A percentile compares a stretch with the other conserved stretches of the same genome.
Evolutionary conservation across 2,329 filamentous ascomycete genomes (phyloP).

Genomic region (Incumbomyces delicatus): DNA sequence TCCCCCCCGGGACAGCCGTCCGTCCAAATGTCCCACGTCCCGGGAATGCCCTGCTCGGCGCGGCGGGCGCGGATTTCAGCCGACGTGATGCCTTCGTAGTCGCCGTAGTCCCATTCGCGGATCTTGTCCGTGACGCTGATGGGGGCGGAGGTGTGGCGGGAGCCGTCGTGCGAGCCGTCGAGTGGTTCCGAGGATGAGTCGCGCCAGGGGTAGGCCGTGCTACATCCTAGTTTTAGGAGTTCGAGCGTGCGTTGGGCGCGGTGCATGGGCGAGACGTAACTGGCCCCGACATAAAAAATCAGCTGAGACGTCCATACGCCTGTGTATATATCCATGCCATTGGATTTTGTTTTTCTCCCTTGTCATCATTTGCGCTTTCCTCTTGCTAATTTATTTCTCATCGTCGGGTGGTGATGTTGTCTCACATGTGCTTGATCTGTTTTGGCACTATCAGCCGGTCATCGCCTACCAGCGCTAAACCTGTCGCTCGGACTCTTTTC

Average conservation of each 20-base stretch:
- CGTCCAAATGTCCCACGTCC: conserved; percentile 76
- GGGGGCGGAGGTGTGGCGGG: conserved; percentile 45
- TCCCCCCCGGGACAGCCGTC: conserved; percentile 81
- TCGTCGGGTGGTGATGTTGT: conserved; percentile 24
- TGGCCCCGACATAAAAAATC: conserved; percentile 25
- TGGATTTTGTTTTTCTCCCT: too few relatives aligned
- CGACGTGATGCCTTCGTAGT: conserved; percentile 73
- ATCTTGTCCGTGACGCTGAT: conserved; percentile 63
- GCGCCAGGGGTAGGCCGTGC: conserved; percentile 61
- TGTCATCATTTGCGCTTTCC: too few relatives aligned
- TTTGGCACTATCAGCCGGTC: conserved; percentile 76
- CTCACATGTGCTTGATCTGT: conserved; percentile 73
- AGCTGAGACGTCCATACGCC: too few relatives aligned
- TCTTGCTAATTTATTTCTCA: too few relatives aligned
- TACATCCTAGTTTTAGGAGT: conserved; percentile 64
- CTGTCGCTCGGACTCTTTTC: conserved; percentile 65
- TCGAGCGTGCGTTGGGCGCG: conserved; percentile 87
- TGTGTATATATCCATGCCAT: too few relatives aligned
- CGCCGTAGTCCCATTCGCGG: conserved; percentile 79
- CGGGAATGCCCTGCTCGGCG: conserved; percentile 42
- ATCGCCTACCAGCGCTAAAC: conserved; percentile 70
- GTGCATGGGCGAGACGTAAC: conserved; percentile 75
- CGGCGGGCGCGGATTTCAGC: conserved; percentile 54
- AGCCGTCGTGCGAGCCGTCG: conserved; percentile 21
- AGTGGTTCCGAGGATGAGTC: conserved; percentile 23